Evolutionary conservation across 2,329 filamentous ascomycete species (phyloP).

Genomic region (Pseudogymnoascus verrucosus): DNA sequence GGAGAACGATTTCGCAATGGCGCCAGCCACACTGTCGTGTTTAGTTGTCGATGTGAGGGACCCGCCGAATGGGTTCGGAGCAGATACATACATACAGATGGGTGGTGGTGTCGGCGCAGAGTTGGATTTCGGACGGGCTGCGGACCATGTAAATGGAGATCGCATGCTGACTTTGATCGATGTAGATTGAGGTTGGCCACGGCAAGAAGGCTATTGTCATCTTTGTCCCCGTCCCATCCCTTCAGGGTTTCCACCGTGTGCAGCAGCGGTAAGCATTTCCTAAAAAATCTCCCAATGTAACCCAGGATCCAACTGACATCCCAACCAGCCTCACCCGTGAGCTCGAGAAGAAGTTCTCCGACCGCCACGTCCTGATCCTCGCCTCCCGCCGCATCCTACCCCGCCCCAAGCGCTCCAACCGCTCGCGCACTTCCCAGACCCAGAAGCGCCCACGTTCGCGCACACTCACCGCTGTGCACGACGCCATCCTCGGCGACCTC

Average conservation of each 20-base stretch:
- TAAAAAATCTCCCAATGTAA: background rate
- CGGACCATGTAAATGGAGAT: conserved; percentile 70
- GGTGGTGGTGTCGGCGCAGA: conserved; percentile 24
- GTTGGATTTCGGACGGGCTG: conserved; percentile 64
- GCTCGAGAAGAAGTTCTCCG: conserved; percentile 99
- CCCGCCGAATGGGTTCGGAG: conserved; percentile 4
- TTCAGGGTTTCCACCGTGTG: conserved; percentile 97
- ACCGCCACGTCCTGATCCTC: conserved; percentile 98
- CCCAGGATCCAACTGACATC: conserved; percentile 1
- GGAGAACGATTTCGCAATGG: conserved; percentile 9
- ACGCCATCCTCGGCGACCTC: conserved; percentile 94
- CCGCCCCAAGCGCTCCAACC: conserved; percentile 96
- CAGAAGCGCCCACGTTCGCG: conserved; percentile 98
- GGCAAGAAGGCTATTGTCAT: conserved; percentile 99
- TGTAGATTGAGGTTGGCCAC: conserved; percentile 99
- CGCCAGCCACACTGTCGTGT: conserved; percentile 3
- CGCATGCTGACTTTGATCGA: conserved; percentile 63
- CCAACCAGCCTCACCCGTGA: conserved; percentile 83
- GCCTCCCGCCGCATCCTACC: conserved; percentile 98
- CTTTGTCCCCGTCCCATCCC: conserved; percentile 99
- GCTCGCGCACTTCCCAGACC: conserved; percentile 89
- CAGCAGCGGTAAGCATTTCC: conserved; percentile 83
- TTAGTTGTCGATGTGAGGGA: conserved; percentile 6
- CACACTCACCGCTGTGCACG: conserved; percentile 97
- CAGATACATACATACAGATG: conserved; percentile 8